These are phyloP conservation scores for Adansonia rubrostipa DNA, from an alignment of 441 rosid genomes.

Conservation along the genomic window DNA sequence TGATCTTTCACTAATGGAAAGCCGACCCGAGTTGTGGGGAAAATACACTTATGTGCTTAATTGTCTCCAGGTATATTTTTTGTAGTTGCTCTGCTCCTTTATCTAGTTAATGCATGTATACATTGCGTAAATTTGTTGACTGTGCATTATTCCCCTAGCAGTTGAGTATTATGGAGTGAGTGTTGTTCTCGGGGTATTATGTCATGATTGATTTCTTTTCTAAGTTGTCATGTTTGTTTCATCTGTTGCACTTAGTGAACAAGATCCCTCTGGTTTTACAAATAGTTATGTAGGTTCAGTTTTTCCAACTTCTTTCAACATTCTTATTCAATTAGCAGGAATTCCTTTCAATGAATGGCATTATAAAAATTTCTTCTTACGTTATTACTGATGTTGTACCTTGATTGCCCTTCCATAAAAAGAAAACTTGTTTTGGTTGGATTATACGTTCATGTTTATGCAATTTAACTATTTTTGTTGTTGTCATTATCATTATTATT, in stretches of 20 bases:
- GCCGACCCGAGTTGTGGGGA: conserved; percentile 99
- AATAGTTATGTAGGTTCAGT: neutral
- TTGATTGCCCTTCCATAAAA: neutral
- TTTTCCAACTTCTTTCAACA: neutral
- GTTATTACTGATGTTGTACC: neutral
- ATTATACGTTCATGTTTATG: neutral
- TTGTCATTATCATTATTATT: no score
- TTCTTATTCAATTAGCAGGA: neutral
- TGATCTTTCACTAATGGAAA: conserved; percentile 87
- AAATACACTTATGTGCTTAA: conserved; percentile 92
- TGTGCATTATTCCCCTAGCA: neutral
- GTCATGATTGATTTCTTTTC: neutral
- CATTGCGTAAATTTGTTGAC: neutral
- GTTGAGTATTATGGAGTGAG: neutral
- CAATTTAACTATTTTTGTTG: neutral
- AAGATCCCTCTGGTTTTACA: neutral
- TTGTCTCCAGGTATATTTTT: conserved; percentile 81
- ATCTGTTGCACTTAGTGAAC: neutral
- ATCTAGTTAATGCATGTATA: neutral
- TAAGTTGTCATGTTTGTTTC: neutral
- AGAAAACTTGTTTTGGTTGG: neutral
- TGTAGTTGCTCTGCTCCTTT: neutral
- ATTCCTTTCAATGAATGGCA: conserved; percentile 2
- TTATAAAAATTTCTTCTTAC: neutral
- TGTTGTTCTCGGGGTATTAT: neutral